Percentiles rank a stretch among this genome's conserved stretches.
These are phyloP conservation scores for Chrysoporthe puriensis DNA, from an alignment of 2,329 filamentous ascomycete species.

Conservation along the genomic window DNA sequence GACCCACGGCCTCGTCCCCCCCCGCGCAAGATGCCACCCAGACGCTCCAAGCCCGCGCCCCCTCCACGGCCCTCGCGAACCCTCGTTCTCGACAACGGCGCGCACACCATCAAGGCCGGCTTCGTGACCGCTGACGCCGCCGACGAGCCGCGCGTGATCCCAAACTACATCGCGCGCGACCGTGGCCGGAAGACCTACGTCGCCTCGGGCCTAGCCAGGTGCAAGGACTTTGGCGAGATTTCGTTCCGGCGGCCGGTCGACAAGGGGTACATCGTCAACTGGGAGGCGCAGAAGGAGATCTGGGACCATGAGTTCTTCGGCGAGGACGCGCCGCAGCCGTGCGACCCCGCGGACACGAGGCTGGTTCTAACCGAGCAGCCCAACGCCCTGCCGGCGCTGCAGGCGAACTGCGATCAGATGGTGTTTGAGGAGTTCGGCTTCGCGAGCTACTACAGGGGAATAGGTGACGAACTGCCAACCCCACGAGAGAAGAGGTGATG, in stretches of 20 bases:
- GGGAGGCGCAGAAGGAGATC: slow-evolving; percentile 93
- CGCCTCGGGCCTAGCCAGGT: slow-evolving; percentile 75
- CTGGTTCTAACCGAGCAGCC: slow-evolving; percentile 84
- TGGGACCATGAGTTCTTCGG: slow-evolving; percentile 91
- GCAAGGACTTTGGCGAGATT: slow-evolving; percentile 87
- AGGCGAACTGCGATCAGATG: slow-evolving; percentile 92
- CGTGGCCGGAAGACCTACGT: slow-evolving; percentile 80
- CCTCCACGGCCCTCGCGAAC: slow-evolving; percentile 65
- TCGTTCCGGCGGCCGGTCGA: slow-evolving; percentile 88
- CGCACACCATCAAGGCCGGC: slow-evolving; percentile 88
- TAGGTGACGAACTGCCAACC: slow-evolving; percentile 52
- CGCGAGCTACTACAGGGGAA: slow-evolving; percentile 76
- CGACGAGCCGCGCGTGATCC: slow-evolving; percentile 70
- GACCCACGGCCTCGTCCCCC: background rate
- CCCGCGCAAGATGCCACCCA: slow-evolving; percentile 21
- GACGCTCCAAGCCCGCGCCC: slow-evolving; percentile 57
- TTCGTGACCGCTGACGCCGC: slow-evolving; percentile 57
- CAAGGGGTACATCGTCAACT: slow-evolving; percentile 93
- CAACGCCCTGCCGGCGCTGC: slow-evolving; percentile 78
- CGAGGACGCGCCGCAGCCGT: slow-evolving; percentile 65
- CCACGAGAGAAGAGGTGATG: too few relatives aligned
- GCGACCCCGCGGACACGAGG: slow-evolving; percentile 80
- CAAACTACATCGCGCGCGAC: slow-evolving; percentile 87
- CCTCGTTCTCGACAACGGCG: slow-evolving; percentile 92
- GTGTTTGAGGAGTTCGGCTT: slow-evolving; percentile 98